A percentile compares a stretch with the other conserved stretches of the same genome.
Evolutionary conservation across 208 protist species (phyloP).

Genomic region (Acanthamoeba sp.): DNA sequence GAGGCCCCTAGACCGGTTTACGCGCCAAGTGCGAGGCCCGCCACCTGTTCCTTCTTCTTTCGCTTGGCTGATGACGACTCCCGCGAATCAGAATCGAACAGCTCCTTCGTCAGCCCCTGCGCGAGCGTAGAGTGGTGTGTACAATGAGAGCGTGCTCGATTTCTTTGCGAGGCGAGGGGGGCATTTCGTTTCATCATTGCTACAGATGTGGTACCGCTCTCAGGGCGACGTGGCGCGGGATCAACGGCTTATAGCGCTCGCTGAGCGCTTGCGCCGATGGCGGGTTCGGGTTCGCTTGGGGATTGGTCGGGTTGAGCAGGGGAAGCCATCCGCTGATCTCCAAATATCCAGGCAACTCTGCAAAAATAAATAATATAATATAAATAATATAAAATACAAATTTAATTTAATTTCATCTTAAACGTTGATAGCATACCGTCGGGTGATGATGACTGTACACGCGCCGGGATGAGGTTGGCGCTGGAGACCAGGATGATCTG

Average conservation of each 20-base stretch:
- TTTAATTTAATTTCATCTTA: no score
- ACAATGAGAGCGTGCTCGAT: not conserved
- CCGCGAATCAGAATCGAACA: not conserved
- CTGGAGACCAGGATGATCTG: not conserved
- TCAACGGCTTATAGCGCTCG: not conserved
- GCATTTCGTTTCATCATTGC: no score
- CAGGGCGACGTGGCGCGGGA: not conserved
- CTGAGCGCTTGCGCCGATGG: not conserved
- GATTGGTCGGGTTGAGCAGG: not conserved
- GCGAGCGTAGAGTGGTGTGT: not conserved
- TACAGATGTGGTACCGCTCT: not conserved
- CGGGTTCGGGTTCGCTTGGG: not conserved
- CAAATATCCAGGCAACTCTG: slow-evolving; percentile 23
- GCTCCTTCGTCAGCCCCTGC: not conserved
- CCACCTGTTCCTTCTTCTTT: not conserved
- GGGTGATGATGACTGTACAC: not conserved
- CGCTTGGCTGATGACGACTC: not conserved
- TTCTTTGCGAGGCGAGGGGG: no score
- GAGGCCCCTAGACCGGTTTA: not conserved
- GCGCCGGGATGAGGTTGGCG: not conserved
- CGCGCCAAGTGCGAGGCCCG: not conserved
- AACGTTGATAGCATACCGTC: not conserved
- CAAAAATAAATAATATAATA: not conserved
- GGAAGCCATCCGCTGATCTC: slow-evolving; percentile 1
- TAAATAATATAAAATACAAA: not conserved